Evolutionary conservation across 176 grass and related monocot genomes (phyloP).

Genomic region (Avena sativa): DNA sequence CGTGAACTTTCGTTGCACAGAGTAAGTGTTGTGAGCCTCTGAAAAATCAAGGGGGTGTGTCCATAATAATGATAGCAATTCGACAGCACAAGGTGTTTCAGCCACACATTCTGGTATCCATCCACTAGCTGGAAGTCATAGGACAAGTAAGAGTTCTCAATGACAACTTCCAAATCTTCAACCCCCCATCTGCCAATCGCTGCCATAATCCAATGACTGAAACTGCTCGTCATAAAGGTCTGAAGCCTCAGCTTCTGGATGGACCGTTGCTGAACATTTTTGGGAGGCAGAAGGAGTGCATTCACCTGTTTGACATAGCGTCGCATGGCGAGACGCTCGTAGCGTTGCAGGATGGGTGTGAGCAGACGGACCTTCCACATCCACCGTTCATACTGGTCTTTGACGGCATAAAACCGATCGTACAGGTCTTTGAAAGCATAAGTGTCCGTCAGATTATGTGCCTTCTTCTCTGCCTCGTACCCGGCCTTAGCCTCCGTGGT

Average conservation of each 20-base stretch:
- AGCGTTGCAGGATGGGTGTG: conserved; percentile 21
- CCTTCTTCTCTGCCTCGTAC: conserved; percentile 8
- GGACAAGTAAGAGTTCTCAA: accelerated
- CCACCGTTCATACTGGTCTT: conserved; percentile 1
- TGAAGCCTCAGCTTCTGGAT: conserved; percentile 38
- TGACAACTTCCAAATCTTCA: conserved; percentile 37
- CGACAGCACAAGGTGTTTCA: conserved; percentile 11
- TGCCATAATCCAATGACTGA: conserved; percentile 28
- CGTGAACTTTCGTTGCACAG: not conserved
- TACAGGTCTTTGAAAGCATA: not conserved
- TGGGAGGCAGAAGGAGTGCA: not conserved
- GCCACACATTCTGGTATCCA: not conserved
- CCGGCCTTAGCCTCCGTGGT: not conserved
- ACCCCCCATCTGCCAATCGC: conserved; percentile 28
- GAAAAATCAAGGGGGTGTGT: not conserved
- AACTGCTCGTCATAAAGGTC: not conserved
- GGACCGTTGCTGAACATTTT: not conserved
- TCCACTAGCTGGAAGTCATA: conserved; percentile 26
- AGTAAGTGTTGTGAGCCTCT: conserved; percentile 38
- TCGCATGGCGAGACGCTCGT: conserved; percentile 10
- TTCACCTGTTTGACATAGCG: conserved; percentile 36
- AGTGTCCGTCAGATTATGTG: not conserved
- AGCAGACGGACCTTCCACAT: not conserved
- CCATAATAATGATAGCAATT: not conserved
- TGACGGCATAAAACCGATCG: conserved; percentile 17